Percentiles rank a stretch among this genome's conserved stretches.
These are phyloP conservation scores for Stephania yunnanensis DNA, from an alignment of 164 flowering plant species.

Conservation along the genomic window DNA sequence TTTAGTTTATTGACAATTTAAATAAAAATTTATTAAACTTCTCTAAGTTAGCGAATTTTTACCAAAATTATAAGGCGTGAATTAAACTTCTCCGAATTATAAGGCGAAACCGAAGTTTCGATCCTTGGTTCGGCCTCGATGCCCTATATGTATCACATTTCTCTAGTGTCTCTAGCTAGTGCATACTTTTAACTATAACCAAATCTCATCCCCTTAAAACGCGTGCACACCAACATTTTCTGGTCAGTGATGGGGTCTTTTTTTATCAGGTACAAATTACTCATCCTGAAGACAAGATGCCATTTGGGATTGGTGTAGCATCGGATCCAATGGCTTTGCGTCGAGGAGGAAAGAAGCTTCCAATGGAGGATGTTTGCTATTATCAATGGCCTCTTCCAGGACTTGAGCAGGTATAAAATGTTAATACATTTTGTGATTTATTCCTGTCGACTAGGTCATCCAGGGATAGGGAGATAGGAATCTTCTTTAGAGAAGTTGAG, in stretches of 20 bases:
- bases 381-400: slow-evolving; percentile 91
- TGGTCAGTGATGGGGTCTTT: neutral
- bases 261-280: slow-evolving; percentile 61
- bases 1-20: no score
- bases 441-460: neutral
- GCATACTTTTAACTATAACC: no score
- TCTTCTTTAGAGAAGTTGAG: neutral
- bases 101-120: no score
- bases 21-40: no score
- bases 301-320: slow-evolving; percentile 82
- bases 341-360: slow-evolving; percentile 83
- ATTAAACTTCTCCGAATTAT: no score
- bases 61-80: no score
- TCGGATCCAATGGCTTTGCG: slow-evolving; percentile 95
- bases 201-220: no score
- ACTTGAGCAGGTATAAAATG: slow-evolving; percentile 52
- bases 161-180: no score
- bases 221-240: neutral
- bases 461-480: neutral
- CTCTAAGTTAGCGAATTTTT: no score
- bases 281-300: slow-evolving; percentile 34
- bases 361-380: slow-evolving; percentile 95
- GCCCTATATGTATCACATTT: no score
- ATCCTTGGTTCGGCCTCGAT: no score
- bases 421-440: slow-evolving; percentile 3